Conservation (phyloP, 2,329 filamentous ascomycete genomes). For the Cladosporium sp. region DNA sequence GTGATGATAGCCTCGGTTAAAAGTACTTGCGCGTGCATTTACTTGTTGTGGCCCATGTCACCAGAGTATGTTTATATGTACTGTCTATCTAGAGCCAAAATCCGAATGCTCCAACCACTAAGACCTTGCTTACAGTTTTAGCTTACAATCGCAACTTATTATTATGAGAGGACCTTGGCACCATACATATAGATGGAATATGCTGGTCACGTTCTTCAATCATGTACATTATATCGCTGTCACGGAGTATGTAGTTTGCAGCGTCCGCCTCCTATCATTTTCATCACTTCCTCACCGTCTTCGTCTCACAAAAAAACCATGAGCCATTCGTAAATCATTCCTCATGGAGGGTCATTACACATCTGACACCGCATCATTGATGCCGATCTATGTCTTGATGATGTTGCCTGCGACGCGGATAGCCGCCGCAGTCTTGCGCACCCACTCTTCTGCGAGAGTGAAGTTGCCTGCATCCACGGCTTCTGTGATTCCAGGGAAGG, state of each 20-base stretch:
- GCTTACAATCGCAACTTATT: not conserved
- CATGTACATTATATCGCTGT: not conserved
- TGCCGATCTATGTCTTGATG: slow-evolving; percentile 22
- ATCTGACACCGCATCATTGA: not conserved
- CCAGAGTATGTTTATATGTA: not conserved
- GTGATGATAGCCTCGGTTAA: slow-evolving; percentile 7
- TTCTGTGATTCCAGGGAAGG: slow-evolving; percentile 62
- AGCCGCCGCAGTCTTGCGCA: slow-evolving; percentile 24
- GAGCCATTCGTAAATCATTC: not conserved
- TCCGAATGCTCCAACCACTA: not conserved
- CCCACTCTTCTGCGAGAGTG: slow-evolving; percentile 23
- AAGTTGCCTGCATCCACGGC: slow-evolving; percentile 37
- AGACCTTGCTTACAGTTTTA: not conserved
- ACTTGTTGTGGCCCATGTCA: not conserved
- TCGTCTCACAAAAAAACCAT: not conserved
- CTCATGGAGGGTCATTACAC: not conserved
- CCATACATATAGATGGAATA: not conserved
- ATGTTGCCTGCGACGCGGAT: slow-evolving; percentile 26
- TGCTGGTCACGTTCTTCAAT: not conserved
- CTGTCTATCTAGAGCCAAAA: not conserved
- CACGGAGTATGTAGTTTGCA: not conserved
- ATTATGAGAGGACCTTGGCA: not conserved
- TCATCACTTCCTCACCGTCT: not conserved
- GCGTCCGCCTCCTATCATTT: not conserved
- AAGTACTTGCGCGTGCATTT: not conserved